Evolutionary conservation across 2,329 filamentous ascomycete species (phyloP).

Genomic region (Beauveria scarabaeidicola): DNA sequence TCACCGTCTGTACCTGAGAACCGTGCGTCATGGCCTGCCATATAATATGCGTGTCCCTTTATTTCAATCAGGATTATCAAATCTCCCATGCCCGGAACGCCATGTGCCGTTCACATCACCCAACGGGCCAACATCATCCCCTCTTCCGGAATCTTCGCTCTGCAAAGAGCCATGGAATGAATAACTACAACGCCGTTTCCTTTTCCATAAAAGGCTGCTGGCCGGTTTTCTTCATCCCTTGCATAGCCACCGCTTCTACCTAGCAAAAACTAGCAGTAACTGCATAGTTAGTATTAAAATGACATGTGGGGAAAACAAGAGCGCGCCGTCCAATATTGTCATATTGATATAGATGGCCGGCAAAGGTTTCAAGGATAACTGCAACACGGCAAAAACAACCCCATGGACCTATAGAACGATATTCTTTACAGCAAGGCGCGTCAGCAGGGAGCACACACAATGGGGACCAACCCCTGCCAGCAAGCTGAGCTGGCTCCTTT

Average conservation of each 20-base stretch:
- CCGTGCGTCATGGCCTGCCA: background rate
- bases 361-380: background rate
- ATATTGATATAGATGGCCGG: background rate
- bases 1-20: background rate
- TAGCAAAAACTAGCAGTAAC: background rate
- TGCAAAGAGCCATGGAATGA: background rate
- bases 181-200: no score
- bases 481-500: background rate
- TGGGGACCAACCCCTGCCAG: background rate
- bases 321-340: background rate
- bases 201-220: no score
- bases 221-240: background rate
- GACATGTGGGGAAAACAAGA: background rate
- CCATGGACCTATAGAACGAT: background rate
- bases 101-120: background rate
- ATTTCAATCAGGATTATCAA: background rate
- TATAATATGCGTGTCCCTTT: background rate
- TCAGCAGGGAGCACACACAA: background rate
- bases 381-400: background rate
- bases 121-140: background rate
- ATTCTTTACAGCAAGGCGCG: background rate
- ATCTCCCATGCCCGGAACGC: background rate
- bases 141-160: background rate
- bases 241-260: conserved; percentile 3
- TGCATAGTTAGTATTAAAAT: background rate